Percentiles rank a stretch among this genome's conserved stretches.
Conservation (phyloP, 257 asterid species). For the Penstemon eatonii region DNA sequence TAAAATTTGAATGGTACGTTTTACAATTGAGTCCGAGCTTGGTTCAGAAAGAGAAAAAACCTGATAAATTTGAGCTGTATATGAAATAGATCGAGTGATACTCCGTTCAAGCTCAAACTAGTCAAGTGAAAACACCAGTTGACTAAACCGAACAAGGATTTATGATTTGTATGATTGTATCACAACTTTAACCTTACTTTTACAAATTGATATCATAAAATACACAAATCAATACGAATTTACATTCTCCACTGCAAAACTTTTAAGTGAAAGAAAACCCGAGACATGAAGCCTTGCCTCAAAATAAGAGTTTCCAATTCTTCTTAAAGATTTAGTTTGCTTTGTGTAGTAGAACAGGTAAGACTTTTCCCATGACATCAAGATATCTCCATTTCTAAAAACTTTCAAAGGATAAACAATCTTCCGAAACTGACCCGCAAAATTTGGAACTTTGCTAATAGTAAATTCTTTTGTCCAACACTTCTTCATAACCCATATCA, state of each 20-base stretch:
- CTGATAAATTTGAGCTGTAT: no score
- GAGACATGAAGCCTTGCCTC: conserved; percentile 24
- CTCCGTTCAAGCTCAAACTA: no score
- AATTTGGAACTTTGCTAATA: conserved; percentile 26
- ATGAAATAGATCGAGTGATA: no score
- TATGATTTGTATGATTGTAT: no score
- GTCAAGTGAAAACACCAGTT: no score
- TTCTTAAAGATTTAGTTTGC: conserved; percentile 9
- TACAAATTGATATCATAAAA: not conserved
- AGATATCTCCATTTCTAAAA: conserved; percentile 42
- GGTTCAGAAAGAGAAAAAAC: no score
- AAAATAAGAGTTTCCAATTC: not conserved
- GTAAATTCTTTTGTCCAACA: conserved; percentile 39
- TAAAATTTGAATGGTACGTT: no score
- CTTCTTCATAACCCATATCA: conserved; percentile 45
- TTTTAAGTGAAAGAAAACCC: conserved; percentile 29
- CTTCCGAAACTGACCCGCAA: not conserved
- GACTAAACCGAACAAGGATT: no score
- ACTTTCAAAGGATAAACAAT: conserved; percentile 25
- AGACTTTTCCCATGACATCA: conserved; percentile 34
- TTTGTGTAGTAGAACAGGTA: conserved; percentile 31
- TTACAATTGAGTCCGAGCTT: no score
- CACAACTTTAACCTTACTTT: not conserved
- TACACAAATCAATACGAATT: not conserved
- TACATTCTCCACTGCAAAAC: not conserved